phyloP scores from a whole-genome alignment of 2,329 filamentous ascomycete species.

The Aspergillus nomiae region DNA sequence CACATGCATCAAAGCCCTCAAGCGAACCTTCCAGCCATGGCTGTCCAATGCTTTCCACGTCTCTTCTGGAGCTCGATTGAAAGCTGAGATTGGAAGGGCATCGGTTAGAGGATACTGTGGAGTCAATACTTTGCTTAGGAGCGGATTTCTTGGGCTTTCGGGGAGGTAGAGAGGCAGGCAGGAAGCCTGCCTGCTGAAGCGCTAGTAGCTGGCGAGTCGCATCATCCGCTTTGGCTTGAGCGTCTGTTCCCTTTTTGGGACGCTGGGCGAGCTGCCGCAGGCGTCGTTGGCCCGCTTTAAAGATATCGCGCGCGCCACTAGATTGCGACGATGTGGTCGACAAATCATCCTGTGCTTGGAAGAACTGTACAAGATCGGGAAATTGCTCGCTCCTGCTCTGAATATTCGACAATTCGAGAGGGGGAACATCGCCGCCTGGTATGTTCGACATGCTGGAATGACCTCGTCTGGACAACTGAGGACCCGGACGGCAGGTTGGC shows the following conservation, averaged over 20 bases:
- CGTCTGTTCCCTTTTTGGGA: slow-evolving; percentile 29
- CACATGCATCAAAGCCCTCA: slow-evolving; percentile 17
- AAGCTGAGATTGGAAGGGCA: slow-evolving; percentile 23
- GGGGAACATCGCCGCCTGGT: slow-evolving; percentile 16
- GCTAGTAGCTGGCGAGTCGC: slow-evolving; percentile 30
- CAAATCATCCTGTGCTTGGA: slow-evolving; percentile 32
- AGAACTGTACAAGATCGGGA: slow-evolving; percentile 39
- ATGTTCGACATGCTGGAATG: slow-evolving; percentile 28
- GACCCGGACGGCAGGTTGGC: slow-evolving; percentile 35
- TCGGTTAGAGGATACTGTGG: slow-evolving; percentile 17
- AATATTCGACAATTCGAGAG: slow-evolving; percentile 16
- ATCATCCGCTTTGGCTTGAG: slow-evolving; percentile 28
- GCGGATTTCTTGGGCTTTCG: slow-evolving; percentile 17
- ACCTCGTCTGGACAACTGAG: slow-evolving; percentile 26
- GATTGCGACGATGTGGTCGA: slow-evolving; percentile 21
- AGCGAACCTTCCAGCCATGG: slow-evolving; percentile 38
- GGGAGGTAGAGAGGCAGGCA: slow-evolving; percentile 15
- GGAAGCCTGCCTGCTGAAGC: slow-evolving; percentile 34
- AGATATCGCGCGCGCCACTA: slow-evolving; percentile 29
- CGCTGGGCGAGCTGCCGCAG: slow-evolving; percentile 37
- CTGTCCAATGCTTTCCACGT: slow-evolving; percentile 41
- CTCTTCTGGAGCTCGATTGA: slow-evolving; percentile 32
- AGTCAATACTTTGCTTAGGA: slow-evolving; percentile 27
- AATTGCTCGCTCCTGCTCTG: slow-evolving; percentile 33
- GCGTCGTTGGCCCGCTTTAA: slow-evolving; percentile 37